Evolutionary conservation across 176 grass and related monocot genomes (phyloP).

Genomic region (Carex myosuroides): DNA sequence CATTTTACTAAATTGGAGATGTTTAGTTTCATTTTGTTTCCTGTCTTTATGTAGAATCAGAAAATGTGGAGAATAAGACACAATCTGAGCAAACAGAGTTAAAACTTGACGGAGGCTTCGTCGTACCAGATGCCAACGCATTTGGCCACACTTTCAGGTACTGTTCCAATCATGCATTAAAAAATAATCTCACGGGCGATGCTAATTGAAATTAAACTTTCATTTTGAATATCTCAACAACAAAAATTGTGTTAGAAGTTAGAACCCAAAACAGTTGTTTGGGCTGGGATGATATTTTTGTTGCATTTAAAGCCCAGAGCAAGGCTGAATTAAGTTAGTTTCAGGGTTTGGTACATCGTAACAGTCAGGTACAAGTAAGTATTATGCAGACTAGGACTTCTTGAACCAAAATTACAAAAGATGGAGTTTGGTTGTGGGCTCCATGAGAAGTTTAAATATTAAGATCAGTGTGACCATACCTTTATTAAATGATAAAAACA

Average conservation of each 20-base stretch:
- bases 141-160: slow-evolving; percentile 86
- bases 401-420: background rate
- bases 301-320: background rate
- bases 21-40: background rate
- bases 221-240: background rate
- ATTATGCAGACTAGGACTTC: background rate
- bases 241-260: background rate
- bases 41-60: slow-evolving; percentile 17
- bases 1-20: background rate
- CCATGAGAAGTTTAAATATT: background rate
- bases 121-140: slow-evolving; percentile 62
- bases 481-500: background rate
- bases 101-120: slow-evolving; percentile 58
- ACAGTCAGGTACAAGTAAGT: background rate
- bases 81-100: slow-evolving; percentile 27
- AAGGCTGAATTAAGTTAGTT: background rate
- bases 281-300: background rate
- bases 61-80: slow-evolving; percentile 28
- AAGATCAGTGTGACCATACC: background rate
- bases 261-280: background rate
- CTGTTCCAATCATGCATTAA: background rate
- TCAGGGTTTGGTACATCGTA: background rate
- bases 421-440: background rate
- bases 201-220: background rate
- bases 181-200: background rate